Conservation (phyloP, 2,329 filamentous ascomycete genomes). For the Nemania diffusa region DNA sequence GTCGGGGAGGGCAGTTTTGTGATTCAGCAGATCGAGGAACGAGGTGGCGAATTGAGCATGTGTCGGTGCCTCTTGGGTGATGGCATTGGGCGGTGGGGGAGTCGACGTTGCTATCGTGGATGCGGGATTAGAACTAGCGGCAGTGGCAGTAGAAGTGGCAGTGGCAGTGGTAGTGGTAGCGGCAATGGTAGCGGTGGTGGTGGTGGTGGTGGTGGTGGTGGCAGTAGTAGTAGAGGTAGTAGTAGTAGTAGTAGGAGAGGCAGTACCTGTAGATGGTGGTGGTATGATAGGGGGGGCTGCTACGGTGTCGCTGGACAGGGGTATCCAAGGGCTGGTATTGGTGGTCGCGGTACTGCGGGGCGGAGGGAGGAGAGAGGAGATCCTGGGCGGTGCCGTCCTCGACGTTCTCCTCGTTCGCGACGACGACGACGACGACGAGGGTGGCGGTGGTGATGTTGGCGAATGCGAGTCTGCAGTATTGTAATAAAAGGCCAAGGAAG, state of each 20-base stretch:
- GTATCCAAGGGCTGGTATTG: constrained; percentile 25
- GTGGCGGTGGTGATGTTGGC: constrained; percentile 4
- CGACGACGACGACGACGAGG: neutral
- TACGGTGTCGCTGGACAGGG: constrained; percentile 26
- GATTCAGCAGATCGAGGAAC: constrained; percentile 37
- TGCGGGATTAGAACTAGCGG: constrained; percentile 23
- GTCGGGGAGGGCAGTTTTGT: constrained; percentile 4
- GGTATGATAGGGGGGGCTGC: constrained; percentile 29
- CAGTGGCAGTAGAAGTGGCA: neutral
- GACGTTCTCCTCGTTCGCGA: constrained; percentile 4
- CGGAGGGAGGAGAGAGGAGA: constrained; percentile 37
- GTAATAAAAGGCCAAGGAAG: constrained; percentile 27
- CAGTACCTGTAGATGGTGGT: no score
- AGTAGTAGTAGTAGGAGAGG: neutral
- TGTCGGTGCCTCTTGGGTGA: constrained; percentile 24
- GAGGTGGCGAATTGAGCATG: constrained; percentile 35
- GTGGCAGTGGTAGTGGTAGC: constrained; percentile 17
- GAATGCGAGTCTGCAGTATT: neutral
- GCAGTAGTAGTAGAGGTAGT: neutral
- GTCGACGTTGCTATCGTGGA: constrained; percentile 24
- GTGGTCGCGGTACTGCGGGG: constrained; percentile 31
- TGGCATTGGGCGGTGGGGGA: constrained; percentile 27
- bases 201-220: neutral
- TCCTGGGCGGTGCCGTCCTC: constrained; percentile 31
- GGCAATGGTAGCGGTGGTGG: constrained; percentile 3